A percentile compares a stretch with the other conserved stretches of the same genome.
Conservation (phyloP, 106 monocot species). For the Gastrodia elata region DNA sequence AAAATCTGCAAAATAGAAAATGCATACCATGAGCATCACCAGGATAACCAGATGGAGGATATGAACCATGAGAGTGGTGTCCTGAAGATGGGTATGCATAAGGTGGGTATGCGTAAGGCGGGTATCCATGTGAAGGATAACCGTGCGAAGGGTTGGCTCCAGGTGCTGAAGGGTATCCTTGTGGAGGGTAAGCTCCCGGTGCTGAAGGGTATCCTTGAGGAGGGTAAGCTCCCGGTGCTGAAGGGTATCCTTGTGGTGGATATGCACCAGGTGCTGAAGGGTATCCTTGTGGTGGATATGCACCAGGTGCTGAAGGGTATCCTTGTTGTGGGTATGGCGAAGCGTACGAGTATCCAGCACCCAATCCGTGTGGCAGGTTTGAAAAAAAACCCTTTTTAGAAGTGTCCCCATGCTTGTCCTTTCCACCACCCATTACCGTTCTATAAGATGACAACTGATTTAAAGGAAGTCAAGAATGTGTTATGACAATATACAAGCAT, state of each 20-base stretch:
- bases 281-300: slow-evolving; percentile 36
- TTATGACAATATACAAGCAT: neutral
- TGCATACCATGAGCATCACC: slow-evolving; percentile 26
- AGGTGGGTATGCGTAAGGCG: slow-evolving; percentile 28
- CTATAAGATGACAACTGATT: neutral
- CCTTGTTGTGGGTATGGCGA: slow-evolving; percentile 8
- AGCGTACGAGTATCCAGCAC: slow-evolving; percentile 18
- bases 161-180: slow-evolving; percentile 16
- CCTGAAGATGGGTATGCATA: slow-evolving; percentile 21
- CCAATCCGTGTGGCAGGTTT: slow-evolving; percentile 16
- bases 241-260: slow-evolving; percentile 12
- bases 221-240: slow-evolving; percentile 22
- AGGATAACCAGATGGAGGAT: slow-evolving; percentile 16
- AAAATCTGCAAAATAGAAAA: slow-evolving; percentile 5
- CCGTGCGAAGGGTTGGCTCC: slow-evolving; percentile 20
- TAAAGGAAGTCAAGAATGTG: neutral
- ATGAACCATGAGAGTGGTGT: slow-evolving; percentile 22
- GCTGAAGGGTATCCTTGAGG: slow-evolving; percentile 18
- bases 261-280: slow-evolving; percentile 10
- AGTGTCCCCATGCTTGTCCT: slow-evolving; percentile 17
- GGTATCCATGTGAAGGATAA: slow-evolving; percentile 22
- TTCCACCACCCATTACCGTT: slow-evolving; percentile 21
- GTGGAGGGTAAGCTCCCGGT: slow-evolving; percentile 26
- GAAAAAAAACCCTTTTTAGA: slow-evolving; percentile 24
- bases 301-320: slow-evolving; percentile 8